phyloP scores from a whole-genome alignment of 345 rosid genomes.

The Arabis hirsuta region DNA sequence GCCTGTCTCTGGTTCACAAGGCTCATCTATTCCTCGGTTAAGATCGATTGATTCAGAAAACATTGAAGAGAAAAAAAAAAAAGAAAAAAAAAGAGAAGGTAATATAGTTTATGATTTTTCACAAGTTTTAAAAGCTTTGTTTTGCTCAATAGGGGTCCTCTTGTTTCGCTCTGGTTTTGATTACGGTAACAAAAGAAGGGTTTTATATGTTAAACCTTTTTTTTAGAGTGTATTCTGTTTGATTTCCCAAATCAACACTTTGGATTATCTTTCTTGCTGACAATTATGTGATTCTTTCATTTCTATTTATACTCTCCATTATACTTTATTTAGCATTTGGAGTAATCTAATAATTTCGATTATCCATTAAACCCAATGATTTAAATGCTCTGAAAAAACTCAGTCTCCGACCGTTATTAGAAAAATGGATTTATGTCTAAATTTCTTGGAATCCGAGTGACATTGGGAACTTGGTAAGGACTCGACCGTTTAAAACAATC shows the following conservation, averaged over 20 bases:
- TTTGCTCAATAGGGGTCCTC: constrained; percentile 28
- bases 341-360: neutral
- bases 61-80: constrained; percentile 8
- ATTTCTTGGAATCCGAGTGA: neutral
- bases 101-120: constrained; percentile 34
- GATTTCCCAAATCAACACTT: constrained; percentile 28
- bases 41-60: constrained; percentile 57
- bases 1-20: constrained; percentile 87
- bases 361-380: neutral
- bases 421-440: neutral
- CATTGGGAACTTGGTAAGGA: constrained; percentile 5
- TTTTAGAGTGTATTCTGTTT: constrained; percentile 30
- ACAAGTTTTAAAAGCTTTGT: constrained; percentile 23
- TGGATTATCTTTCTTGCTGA: constrained; percentile 23
- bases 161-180: constrained; percentile 36
- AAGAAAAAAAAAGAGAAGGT: constrained; percentile 2
- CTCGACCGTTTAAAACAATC: constrained; percentile 23
- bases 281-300: constrained; percentile 36
- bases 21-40: constrained; percentile 83
- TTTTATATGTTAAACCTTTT: constrained; percentile 30
- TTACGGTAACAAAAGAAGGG: constrained; percentile 35
- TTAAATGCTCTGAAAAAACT: neutral
- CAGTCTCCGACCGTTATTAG: constrained; percentile 18
- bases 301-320: constrained; percentile 17
- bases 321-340: neutral